These are phyloP conservation scores for Vaccinium darrowii DNA, from an alignment of 148 eudicot genomes.

Conservation along the genomic window DNA sequence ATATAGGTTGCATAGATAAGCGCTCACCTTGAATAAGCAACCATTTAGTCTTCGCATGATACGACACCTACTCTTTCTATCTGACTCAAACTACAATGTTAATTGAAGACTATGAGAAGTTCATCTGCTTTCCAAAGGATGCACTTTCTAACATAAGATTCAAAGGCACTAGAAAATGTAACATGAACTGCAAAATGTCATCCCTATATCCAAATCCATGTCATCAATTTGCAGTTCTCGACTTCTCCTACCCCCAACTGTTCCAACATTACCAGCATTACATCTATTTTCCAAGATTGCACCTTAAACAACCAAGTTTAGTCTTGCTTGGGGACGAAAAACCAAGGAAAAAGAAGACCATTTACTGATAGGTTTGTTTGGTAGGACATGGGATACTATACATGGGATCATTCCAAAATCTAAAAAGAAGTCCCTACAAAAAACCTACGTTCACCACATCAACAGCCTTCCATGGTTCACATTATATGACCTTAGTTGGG, in stretches of 20 bases:
- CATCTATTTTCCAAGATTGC: background rate
- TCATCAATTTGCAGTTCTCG: background rate
- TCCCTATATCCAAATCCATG: background rate
- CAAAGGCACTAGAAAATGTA: background rate
- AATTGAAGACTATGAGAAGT: background rate
- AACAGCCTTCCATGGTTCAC: background rate
- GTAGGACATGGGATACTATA: background rate
- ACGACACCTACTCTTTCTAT: background rate
- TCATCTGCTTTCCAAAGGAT: background rate
- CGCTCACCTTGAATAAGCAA: background rate
- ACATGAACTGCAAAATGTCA: background rate
- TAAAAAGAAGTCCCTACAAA: background rate
- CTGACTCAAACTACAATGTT: background rate
- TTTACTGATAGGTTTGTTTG: background rate
- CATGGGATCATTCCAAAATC: background rate
- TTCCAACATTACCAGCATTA: background rate
- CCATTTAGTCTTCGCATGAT: background rate
- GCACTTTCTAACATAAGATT: background rate
- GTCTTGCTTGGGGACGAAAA: background rate
- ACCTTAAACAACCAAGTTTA: background rate
- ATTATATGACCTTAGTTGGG: background rate
- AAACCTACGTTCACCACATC: background rate
- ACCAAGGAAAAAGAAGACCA: background rate
- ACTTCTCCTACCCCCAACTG: background rate
- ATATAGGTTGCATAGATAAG: background rate